Conservation (phyloP, 352 stramenopile genomes). For the Thraustochytrium striatum region DNA sequence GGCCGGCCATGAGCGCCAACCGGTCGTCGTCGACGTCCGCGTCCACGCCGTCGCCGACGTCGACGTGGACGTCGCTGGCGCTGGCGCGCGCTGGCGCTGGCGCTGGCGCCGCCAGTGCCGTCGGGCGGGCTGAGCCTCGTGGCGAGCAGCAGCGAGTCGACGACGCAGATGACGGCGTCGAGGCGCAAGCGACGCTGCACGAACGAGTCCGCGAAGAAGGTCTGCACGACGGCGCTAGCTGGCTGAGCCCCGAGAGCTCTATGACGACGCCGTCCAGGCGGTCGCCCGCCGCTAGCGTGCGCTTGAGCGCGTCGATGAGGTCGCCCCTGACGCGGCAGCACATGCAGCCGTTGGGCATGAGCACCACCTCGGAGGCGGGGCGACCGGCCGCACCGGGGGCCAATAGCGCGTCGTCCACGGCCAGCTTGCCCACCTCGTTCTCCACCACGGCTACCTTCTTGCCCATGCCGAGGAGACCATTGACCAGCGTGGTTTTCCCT, state of each 20-base stretch:
- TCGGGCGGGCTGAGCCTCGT: too few species aligned
- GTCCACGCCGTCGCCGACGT: background rate
- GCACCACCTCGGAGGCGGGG: constrained; percentile 33
- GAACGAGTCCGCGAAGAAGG: constrained; percentile 81
- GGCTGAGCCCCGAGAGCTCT: constrained; percentile 91
- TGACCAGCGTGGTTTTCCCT: too few species aligned
- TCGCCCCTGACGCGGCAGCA: constrained; percentile 87
- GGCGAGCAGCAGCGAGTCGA: constrained; percentile 90
- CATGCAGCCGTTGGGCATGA: constrained; percentile 47
- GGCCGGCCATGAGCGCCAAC: background rate
- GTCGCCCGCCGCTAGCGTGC: constrained; percentile 79
- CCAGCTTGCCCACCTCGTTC: constrained; percentile 36
- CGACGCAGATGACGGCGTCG: constrained; percentile 90
- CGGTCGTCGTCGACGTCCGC: background rate
- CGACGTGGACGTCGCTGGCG: background rate
- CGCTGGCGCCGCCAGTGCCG: too few species aligned
- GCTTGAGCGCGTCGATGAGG: constrained; percentile 82
- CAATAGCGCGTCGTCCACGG: constrained; percentile 36
- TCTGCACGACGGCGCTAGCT: constrained; percentile 95
- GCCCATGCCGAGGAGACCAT: background rate
- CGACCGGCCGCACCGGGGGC: background rate
- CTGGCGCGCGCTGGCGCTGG: constrained; percentile 59
- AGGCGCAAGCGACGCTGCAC: constrained; percentile 83
- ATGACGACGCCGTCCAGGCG: constrained; percentile 94
- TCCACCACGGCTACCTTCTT: background rate